Base-by-base conservation (phyloP, 2,329 filamentous ascomycete genomes). In the Aspergillus aculeatinus region DNA sequence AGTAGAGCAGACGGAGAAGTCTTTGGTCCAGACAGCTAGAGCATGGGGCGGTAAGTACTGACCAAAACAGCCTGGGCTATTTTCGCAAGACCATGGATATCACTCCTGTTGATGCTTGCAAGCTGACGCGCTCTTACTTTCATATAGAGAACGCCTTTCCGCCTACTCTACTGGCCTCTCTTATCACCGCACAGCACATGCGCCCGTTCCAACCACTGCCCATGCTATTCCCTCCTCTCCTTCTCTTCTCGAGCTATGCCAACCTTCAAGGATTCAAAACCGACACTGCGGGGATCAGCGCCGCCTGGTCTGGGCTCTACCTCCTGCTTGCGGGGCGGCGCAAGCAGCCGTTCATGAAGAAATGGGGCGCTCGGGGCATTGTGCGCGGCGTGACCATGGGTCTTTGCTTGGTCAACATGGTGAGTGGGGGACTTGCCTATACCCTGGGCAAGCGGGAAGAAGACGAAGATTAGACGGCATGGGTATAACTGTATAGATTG, bases 171-270 rank as follows among this genome's bases (percentile, higher is more conserved):
- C 82, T 89, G 48, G 87, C 88, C 59, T 87, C 87, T 9, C 79
- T 90, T 48, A 83, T 89, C 65, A 83, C 86, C 47, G 85, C 87
- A 11, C 85, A 89, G 67, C 85, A 89, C 77, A 79, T 83, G 48
- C 85, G 85, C n/a, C 87, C 88, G 7, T 86, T 88, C 73, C 86
- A 87, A 70, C 70, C 80, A 6, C 78, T 90, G 0, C 87, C 87
- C 4, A 87, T 90, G 82, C 74, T 87, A 63, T 89, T 90, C 71
- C 83, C 87, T 4, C 87, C 87, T 2, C 77, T 88, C 58, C 80
- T 90, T 3, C 80, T 89, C 60, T 87, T 89, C 76, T 83, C 83
- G 55, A 84, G 84, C 59, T 90, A 89, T 69, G 77, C 89, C 49
- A 89, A 89, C 70, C 69, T 89, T 31, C 81, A 82, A 63, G 81